Conservation (phyloP, 2,329 filamentous ascomycete genomes). For the Cladosporium sp. region DNA sequence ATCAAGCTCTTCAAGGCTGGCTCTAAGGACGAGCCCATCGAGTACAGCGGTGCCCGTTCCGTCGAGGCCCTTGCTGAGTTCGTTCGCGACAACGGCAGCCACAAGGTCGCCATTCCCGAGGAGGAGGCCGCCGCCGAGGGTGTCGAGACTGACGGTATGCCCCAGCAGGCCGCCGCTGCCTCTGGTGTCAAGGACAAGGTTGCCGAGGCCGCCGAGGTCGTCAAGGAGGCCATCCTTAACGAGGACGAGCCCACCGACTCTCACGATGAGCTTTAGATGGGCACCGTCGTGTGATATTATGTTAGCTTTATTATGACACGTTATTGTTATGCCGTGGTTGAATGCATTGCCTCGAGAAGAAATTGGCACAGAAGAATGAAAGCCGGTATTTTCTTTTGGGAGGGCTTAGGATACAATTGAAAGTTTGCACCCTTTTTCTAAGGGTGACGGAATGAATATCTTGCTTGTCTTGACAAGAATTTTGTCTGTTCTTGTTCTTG, state of each 20-base stretch:
- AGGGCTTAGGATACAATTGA: neutral
- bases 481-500: neutral
- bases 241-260: slow-evolving; percentile 40
- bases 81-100: slow-evolving; percentile 91
- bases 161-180: slow-evolving; percentile 48
- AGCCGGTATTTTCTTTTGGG: neutral
- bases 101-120: slow-evolving; percentile 70
- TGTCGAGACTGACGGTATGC: slow-evolving; percentile 49
- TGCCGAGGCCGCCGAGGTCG: slow-evolving; percentile 37
- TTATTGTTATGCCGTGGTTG: slow-evolving; percentile 3
- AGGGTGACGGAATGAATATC: neutral
- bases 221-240: slow-evolving; percentile 35
- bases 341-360: neutral
- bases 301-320: slow-evolving; percentile 1
- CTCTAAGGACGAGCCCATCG: slow-evolving; percentile 78
- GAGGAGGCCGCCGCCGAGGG: slow-evolving; percentile 42
- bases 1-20: slow-evolving; percentile 97
- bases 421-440: neutral
- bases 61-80: slow-evolving; percentile 90
- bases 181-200: slow-evolving; percentile 39
- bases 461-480: neutral
- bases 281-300: neutral
- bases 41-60: slow-evolving; percentile 84
- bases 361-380: neutral
- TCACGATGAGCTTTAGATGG: slow-evolving; percentile 75